Percentiles rank a stretch among this genome's conserved stretches.
Evolutionary conservation across 257 asterid genomes (phyloP).

Genomic region (Solanum etuberosum): DNA sequence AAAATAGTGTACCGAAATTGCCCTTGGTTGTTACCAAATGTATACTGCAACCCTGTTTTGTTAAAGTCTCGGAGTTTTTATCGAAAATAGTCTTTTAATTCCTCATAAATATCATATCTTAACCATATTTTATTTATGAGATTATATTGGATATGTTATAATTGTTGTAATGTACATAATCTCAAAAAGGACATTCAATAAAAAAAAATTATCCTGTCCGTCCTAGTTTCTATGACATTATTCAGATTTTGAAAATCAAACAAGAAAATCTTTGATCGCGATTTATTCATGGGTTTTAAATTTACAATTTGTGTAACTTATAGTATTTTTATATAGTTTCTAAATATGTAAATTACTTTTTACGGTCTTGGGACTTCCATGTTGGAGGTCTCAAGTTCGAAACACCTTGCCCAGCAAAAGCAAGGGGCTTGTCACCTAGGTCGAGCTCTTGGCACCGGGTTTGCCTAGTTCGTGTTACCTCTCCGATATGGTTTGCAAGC

Average conservation of each 20-base stretch:
- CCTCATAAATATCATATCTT: background rate
- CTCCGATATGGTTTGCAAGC: accelerated
- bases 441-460: accelerated
- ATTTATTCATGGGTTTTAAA: background rate
- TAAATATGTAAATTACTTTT: background rate
- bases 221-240: background rate
- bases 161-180: background rate
- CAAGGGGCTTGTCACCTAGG: background rate
- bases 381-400: background rate
- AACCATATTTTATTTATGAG: background rate
- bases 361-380: background rate
- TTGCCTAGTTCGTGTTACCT: too few species aligned
- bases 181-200: background rate
- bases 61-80: background rate
- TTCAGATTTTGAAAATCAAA: background rate
- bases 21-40: background rate
- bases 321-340: background rate
- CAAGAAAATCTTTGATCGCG: background rate
- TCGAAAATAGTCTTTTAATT: background rate
- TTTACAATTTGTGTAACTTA: background rate
- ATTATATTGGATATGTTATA: too few species aligned
- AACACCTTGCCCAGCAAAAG: background rate
- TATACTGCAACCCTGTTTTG: background rate
- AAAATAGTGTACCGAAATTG: background rate
- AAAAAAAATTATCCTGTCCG: accelerated